A percentile compares a stretch with the other conserved stretches of the same genome.
phyloP scores from a whole-genome alignment of 345 rosid genomes.

The Gossypium thurberi region DNA sequence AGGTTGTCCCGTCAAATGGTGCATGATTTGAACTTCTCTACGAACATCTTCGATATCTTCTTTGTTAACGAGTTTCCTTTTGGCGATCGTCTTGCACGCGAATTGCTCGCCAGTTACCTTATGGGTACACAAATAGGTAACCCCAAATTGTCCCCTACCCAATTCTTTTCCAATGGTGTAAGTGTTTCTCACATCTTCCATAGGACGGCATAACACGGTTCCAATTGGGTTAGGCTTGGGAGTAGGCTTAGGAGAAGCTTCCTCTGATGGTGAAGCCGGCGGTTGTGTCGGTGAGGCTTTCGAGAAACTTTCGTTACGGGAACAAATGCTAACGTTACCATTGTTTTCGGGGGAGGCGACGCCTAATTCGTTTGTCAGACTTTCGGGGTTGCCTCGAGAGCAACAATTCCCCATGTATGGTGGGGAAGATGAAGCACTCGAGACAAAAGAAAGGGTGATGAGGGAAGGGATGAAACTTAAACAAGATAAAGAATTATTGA shows the following conservation, averaged over 20 bases:
- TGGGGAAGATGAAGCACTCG: not conserved
- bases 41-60: conserved; percentile 91
- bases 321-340: not conserved
- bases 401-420: not conserved
- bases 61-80: conserved; percentile 74
- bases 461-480: not conserved
- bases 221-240: conserved; percentile 35
- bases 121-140: conserved; percentile 76
- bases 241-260: conserved; percentile 25
- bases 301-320: conserved; percentile 15
- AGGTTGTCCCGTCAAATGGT: conserved; percentile 79
- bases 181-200: conserved; percentile 68
- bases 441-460: not conserved
- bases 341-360: not conserved
- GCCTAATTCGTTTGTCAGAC: not conserved
- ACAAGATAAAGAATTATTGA: not conserved
- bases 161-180: conserved; percentile 76
- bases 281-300: conserved; percentile 13
- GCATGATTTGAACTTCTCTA: conserved; percentile 92
- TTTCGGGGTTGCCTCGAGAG: not conserved
- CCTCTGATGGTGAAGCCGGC: conserved; percentile 15
- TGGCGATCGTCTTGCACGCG: conserved; percentile 89
- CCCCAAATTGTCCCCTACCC: conserved; percentile 86
- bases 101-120: conserved; percentile 66
- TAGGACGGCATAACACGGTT: conserved; percentile 73